phyloP scores from a whole-genome alignment of 768 basidiomycete genomes.

The Rhodosporidiobolus sp. region DNA sequence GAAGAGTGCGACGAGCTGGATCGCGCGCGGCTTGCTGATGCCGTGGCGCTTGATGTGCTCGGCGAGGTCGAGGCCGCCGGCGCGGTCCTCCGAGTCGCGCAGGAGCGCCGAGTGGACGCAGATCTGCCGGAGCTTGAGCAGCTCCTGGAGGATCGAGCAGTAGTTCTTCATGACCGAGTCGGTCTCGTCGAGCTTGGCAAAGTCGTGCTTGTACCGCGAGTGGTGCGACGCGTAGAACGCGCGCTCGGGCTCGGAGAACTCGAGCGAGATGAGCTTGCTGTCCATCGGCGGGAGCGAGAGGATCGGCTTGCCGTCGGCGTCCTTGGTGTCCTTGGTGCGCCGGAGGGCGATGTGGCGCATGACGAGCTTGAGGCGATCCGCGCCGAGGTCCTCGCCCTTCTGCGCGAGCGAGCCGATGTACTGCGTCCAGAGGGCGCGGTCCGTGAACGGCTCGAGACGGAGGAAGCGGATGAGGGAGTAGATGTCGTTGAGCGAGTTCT shows the following conservation, averaged over 20 bases:
- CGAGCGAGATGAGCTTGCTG: conserved; percentile 79
- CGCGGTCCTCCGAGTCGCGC: conserved; percentile 52
- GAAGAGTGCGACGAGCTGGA: conserved; percentile 77
- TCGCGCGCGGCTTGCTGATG: conserved; percentile 66
- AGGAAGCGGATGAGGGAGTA: conserved; percentile 96
- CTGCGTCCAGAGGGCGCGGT: conserved; percentile 88
- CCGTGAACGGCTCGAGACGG: conserved; percentile 83
- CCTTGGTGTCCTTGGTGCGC: conserved; percentile 86
- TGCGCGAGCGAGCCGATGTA: conserved; percentile 72
- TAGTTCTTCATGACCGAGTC: conserved; percentile 98
- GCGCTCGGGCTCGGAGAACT: conserved; percentile 77
- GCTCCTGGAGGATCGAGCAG: conserved; percentile 93
- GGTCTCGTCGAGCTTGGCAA: conserved; percentile 76
- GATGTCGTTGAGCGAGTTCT: conserved; percentile 98
- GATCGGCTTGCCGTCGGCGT: conserved; percentile 75
- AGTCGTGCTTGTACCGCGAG: conserved; percentile 84
- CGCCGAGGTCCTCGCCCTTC: conserved; percentile 67
- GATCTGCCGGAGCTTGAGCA: conserved; percentile 91
- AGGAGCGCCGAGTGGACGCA: conserved; percentile 94
- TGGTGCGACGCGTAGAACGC: conserved; percentile 84
- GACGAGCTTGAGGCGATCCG: conserved; percentile 89
- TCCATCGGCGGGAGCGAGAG: conserved; percentile 84
- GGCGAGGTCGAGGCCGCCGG: conserved; percentile 63
- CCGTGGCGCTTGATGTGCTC: conserved; percentile 74
- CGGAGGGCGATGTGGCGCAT: conserved; percentile 96